Conservation (phyloP, 108 stramenopile genomes). For the Stephanodiscus minutulus region DNA sequence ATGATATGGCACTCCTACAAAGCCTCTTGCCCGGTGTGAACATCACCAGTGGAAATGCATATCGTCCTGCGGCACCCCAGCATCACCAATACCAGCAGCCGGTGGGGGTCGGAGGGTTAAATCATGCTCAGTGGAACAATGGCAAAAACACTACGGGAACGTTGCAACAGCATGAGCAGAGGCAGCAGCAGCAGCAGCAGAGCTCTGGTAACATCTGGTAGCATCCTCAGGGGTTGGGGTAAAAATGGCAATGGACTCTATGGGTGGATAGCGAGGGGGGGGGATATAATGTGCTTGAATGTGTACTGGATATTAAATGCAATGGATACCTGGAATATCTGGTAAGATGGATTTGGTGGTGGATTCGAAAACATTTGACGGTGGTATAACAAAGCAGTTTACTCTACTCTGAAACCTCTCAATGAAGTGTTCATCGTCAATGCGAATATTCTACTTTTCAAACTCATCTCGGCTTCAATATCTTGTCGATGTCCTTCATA, state of each 20-base stretch:
- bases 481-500: slow-evolving; percentile 72
- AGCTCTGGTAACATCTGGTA: slow-evolving; percentile 40
- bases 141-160: slow-evolving; percentile 15
- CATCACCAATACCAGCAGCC: slow-evolving; percentile 17
- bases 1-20: slow-evolving; percentile 86
- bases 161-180: slow-evolving; percentile 21
- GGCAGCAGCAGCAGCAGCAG: slow-evolving; percentile 38
- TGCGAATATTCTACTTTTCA: not conserved
- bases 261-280: slow-evolving; percentile 9
- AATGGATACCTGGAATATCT: slow-evolving; percentile 18
- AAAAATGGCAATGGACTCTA: slow-evolving; percentile 39
- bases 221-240: slow-evolving; percentile 9
- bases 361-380: not conserved
- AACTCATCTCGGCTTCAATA: slow-evolving; percentile 21
- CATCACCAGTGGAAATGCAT: slow-evolving; percentile 45
- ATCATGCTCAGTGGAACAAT: slow-evolving; percentile 36
- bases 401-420: not conserved
- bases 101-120: slow-evolving; percentile 43
- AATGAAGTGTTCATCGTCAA: not conserved
- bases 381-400: slow-evolving; percentile 7
- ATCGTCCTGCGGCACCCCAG: slow-evolving; percentile 27
- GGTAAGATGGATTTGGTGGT: not conserved
- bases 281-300: slow-evolving; percentile 6
- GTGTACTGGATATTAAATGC: slow-evolving; percentile 18
- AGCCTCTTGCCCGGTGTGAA: slow-evolving; percentile 81